A percentile compares a stretch with the other conserved stretches of the same genome.
These are phyloP conservation scores for Boletellus sp. DNA, from an alignment of 1,284 basidiomycete genomes.

Conservation along the genomic window DNA sequence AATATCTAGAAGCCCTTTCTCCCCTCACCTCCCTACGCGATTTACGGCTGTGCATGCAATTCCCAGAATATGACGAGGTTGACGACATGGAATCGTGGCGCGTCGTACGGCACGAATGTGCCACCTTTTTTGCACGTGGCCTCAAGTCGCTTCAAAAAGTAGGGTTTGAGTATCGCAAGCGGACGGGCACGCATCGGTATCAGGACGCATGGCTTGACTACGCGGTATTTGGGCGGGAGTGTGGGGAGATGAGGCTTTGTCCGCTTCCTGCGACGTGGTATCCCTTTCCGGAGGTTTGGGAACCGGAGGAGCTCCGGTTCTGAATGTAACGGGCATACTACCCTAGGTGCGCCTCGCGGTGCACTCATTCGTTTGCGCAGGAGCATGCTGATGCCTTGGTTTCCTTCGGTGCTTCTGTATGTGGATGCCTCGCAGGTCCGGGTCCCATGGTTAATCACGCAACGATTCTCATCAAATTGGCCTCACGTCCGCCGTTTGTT, in stretches of 20 bases:
- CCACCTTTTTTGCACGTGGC: slow-evolving; percentile 28
- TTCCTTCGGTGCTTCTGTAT: slow-evolving; percentile 2
- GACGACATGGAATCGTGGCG: slow-evolving; percentile 35
- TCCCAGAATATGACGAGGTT: slow-evolving; percentile 33
- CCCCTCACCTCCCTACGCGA: slow-evolving; percentile 26
- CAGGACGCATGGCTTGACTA: slow-evolving; percentile 36
- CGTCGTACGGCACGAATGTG: slow-evolving; percentile 23
- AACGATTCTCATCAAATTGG: slow-evolving; percentile 6
- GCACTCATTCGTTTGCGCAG: not conserved
- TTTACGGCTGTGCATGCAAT: slow-evolving; percentile 32
- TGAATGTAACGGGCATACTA: slow-evolving; percentile 8
- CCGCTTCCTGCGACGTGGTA: slow-evolving; percentile 31
- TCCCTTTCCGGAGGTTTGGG: slow-evolving; percentile 33
- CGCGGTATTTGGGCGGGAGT: slow-evolving; percentile 21
- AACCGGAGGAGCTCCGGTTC: slow-evolving; percentile 23
- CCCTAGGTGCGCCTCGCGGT: not conserved
- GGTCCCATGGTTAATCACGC: slow-evolving; percentile 16
- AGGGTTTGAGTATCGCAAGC: slow-evolving; percentile 34
- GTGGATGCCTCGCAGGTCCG: slow-evolving; percentile 17
- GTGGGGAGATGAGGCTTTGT: slow-evolving; percentile 19
- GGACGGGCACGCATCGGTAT: slow-evolving; percentile 31
- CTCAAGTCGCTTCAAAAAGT: slow-evolving; percentile 32
- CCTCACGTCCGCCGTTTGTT: slow-evolving; percentile 6
- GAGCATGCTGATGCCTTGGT: not conserved
- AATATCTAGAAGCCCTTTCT: slow-evolving; percentile 33